Conservation (phyloP, 371 early-diverging fungal species). For the Neoconidiobolus thromboides region DNA sequence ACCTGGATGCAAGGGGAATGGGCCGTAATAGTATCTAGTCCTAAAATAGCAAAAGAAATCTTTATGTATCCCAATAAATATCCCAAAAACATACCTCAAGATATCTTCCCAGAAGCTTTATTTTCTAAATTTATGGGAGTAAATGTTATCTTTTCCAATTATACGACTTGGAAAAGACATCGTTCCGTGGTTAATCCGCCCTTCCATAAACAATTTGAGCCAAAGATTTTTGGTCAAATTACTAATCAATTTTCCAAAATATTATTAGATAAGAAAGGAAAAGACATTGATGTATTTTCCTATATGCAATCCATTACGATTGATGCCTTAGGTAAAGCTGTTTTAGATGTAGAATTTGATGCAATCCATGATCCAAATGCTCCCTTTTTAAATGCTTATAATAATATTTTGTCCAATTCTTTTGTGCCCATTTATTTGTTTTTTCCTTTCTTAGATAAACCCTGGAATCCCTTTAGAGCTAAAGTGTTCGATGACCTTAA, state of each 20-base stretch:
- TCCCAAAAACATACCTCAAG: neutral
- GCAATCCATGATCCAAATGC: neutral
- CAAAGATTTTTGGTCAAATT: neutral
- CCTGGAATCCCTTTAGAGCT: neutral
- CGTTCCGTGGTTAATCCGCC: conserved; percentile 11
- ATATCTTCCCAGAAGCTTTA: neutral
- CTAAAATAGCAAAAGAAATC: neutral
- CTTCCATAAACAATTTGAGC: conserved; percentile 7
- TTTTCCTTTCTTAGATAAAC: neutral
- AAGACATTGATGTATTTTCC: conserved; percentile 4
- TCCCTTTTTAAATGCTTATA: neutral
- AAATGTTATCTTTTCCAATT: neutral
- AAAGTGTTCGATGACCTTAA: neutral
- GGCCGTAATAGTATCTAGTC: neutral
- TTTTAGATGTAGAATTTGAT: neutral
- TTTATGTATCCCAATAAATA: neutral
- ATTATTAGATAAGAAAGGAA: neutral
- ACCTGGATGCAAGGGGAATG: neutral
- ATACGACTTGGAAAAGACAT: neutral
- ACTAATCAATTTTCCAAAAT: neutral
- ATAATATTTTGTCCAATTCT: neutral
- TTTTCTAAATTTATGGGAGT: neutral
- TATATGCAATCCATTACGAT: neutral
- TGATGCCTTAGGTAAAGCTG: neutral
- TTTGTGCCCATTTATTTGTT: neutral